A percentile compares a stretch with the other conserved stretches of the same genome.
Conservation (phyloP, 2,329 filamentous ascomycete genomes). For the Trichophaea hybrida region DNA sequence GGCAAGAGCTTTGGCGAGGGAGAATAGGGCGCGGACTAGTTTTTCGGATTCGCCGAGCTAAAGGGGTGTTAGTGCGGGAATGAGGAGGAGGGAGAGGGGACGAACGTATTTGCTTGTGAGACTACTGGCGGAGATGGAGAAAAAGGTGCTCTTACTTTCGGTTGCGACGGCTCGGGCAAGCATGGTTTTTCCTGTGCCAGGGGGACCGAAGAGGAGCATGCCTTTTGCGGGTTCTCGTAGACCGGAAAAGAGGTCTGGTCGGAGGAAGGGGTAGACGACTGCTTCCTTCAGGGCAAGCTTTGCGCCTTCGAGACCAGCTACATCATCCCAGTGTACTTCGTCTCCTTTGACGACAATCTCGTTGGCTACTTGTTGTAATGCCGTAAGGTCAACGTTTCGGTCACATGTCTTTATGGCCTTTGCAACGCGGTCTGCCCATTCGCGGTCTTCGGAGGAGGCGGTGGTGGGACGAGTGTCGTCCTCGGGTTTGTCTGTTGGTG, state of each 20-base stretch:
- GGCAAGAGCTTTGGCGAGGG: slow-evolving; percentile 72
- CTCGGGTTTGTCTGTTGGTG: background rate
- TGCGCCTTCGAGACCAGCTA: slow-evolving; percentile 77
- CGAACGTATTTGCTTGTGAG: slow-evolving; percentile 72
- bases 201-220: slow-evolving; percentile 91
- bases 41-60: slow-evolving; percentile 84
- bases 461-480: slow-evolving; percentile 34
- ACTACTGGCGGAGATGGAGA: slow-evolving; percentile 89
- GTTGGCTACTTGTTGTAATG: slow-evolving; percentile 84
- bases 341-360: slow-evolving; percentile 92
- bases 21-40: slow-evolving; percentile 80
- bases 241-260: slow-evolving; percentile 90
- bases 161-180: slow-evolving; percentile 86
- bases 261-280: slow-evolving; percentile 90
- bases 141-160: slow-evolving; percentile 88
- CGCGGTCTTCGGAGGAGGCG: background rate
- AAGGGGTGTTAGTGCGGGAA: background rate
- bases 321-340: slow-evolving; percentile 85
- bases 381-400: slow-evolving; percentile 62
- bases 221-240: slow-evolving; percentile 84
- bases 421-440: slow-evolving; percentile 41
- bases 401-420: slow-evolving; percentile 63
- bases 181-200: slow-evolving; percentile 99
- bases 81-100: background rate
- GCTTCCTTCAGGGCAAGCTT: slow-evolving; percentile 89